Percentiles rank a stretch among this genome's conserved stretches.
These are phyloP conservation scores for Halenospora varia DNA, from an alignment of 495 filamentous ascomycete species.

Conservation along the genomic window DNA sequence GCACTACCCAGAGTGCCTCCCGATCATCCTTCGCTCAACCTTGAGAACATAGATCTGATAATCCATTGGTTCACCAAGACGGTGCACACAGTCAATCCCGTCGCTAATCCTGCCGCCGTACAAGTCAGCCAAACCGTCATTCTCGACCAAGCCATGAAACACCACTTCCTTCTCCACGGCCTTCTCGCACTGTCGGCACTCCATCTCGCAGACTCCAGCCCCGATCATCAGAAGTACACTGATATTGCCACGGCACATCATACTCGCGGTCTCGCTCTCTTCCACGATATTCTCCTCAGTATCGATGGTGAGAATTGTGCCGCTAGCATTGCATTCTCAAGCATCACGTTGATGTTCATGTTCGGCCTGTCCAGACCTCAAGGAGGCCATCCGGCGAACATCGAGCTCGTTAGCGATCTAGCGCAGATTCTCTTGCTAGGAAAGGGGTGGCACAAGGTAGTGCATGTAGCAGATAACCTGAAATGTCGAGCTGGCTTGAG, in stretches of 20 bases:
- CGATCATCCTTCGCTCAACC: not conserved
- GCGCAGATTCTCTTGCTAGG: not conserved
- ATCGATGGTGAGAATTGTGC: slow-evolving; percentile 5
- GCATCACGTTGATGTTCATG: slow-evolving; percentile 6
- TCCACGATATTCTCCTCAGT: not conserved
- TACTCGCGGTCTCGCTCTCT: slow-evolving; percentile 3
- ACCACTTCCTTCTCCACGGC: slow-evolving; percentile 14
- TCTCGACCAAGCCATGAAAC: slow-evolving; percentile 7
- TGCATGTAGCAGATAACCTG: not conserved
- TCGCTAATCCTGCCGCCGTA: slow-evolving; percentile 1
- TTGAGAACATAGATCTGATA: slow-evolving; percentile 6
- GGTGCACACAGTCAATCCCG: not conserved
- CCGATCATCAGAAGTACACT: not conserved
- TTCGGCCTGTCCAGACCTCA: slow-evolving; percentile 1
- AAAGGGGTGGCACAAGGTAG: slow-evolving; percentile 9
- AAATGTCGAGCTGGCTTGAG: not conserved
- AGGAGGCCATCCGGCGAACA: not conserved
- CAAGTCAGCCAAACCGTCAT: slow-evolving; percentile 7
- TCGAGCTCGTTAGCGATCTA: slow-evolving; percentile 1
- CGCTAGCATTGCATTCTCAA: slow-evolving; percentile 13
- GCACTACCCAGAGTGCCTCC: not conserved
- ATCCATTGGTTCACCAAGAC: slow-evolving; percentile 11
- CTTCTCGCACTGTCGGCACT: slow-evolving; percentile 10
- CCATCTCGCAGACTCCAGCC: not conserved
- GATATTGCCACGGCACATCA: slow-evolving; percentile 7